Percentiles rank a stretch among this genome's conserved stretches.
phyloP scores from a whole-genome alignment of 352 stramenopile genomes.

The Globisporangium yorkense region DNA sequence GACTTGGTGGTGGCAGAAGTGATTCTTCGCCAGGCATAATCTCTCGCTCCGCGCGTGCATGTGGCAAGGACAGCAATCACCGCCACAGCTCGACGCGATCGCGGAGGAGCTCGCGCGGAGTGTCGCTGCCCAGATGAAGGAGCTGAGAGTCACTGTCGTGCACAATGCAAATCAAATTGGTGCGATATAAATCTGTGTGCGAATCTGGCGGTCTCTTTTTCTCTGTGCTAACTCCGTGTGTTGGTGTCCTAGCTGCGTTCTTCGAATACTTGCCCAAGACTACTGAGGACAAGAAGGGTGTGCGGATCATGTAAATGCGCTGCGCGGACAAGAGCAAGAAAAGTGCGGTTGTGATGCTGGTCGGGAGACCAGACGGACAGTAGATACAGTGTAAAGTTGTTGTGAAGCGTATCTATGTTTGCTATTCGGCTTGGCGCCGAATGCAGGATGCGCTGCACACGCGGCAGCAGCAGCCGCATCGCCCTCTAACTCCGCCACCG shows the following conservation, averaged over 20 bases:
- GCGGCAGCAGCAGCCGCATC: too few relatives aligned
- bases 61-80: neutral
- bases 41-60: neutral
- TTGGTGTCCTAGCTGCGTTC: neutral
- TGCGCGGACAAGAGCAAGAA: neutral
- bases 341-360: neutral
- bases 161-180: neutral
- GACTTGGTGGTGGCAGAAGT: neutral
- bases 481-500: too few relatives aligned
- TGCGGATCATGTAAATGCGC: neutral
- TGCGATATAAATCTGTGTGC: neutral
- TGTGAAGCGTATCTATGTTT: too few relatives aligned
- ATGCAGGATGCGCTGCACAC: too few relatives aligned
- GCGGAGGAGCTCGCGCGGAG: neutral
- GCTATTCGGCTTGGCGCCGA: too few relatives aligned
- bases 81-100: neutral
- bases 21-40: neutral
- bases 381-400: too few relatives aligned
- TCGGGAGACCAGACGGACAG: neutral
- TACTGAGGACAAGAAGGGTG: neutral
- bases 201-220: neutral
- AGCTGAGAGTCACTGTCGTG: neutral
- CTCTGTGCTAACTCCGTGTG: too few relatives aligned
- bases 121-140: neutral
- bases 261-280: neutral